Base-by-base conservation (phyloP, 1,139 yeast genomes). In the Nakaseomyces delphensis region DNA sequence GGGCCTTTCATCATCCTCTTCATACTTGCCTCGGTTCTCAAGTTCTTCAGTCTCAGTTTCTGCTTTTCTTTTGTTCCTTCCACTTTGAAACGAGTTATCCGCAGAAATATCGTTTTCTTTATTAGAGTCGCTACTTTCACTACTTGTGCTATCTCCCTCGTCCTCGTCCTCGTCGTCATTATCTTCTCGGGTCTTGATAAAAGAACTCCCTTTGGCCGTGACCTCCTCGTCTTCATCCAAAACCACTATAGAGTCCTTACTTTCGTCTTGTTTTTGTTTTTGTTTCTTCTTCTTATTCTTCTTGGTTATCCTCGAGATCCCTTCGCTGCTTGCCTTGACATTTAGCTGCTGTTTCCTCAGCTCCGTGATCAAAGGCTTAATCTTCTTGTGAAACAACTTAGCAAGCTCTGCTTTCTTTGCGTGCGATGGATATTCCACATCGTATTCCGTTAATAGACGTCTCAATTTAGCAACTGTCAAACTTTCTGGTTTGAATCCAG, bases 381-480 rank as follows among this genome's bases (percentile, higher is more conserved):
- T 66, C n/a, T 75, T 58, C 2, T 64, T 57, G 14, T 69, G 63
- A 57, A 79, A 83, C 4, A 81, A 56, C 14, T 65, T 66, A 7
- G 84, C 62, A 45, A 83, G 66, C 8, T 73, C 76, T 3, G 73
- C 62, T 60, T 86, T 86, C 55, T 77, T 81, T 8, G 84, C 77
- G 41, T 74, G 70, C 3, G 83, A 68, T 0, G 80, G 71, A 55
- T 69, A 78, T 7, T 63, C 62, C 18, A 85, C 68, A n/a, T 71
- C 67, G 57, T 83, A 73, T 43, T 73, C 76, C 27, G 69, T 62
- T 45, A 86, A 67, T 32, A 83, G 68, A 31, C 76, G 70, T 51
- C 91, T 70, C 54, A 86, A 67, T 46, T 81, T 76, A 4, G 84
- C 74, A 29, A 80, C 76, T 37, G 76, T 79, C 49, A 82, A 64